Evolutionary conservation across 352 stramenopile genomes (phyloP).

Genomic region (Elongisporangium undulatum): DNA sequence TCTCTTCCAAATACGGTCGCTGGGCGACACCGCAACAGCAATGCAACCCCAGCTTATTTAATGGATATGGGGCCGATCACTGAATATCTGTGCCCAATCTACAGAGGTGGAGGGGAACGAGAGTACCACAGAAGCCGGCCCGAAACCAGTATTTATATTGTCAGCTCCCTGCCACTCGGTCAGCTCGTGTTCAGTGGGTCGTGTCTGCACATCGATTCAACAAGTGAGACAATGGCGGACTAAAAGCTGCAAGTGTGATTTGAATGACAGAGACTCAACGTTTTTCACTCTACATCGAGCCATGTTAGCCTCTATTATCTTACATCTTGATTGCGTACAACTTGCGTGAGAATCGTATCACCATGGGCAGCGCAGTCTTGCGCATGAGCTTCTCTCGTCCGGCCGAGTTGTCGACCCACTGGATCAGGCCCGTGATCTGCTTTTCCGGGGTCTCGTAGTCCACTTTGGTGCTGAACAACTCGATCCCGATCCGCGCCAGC

Average conservation of each 20-base stretch:
- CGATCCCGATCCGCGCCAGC: slow-evolving; percentile 58
- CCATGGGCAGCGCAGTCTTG: slow-evolving; percentile 54
- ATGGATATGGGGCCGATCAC: neutral
- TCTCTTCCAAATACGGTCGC: neutral
- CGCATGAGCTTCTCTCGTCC: slow-evolving; percentile 67
- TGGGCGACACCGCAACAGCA: slow-evolving; percentile 3
- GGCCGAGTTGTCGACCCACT: slow-evolving; percentile 74
- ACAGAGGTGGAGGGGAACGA: neutral
- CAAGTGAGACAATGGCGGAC: neutral
- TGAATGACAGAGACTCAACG: neutral
- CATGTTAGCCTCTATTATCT: slow-evolving; percentile 1
- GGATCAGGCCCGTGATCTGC: slow-evolving; percentile 64
- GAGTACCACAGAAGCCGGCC: neutral
- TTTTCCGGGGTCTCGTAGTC: slow-evolving; percentile 71
- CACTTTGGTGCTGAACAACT: slow-evolving; percentile 53
- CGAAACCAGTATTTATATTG: slow-evolving; percentile 16
- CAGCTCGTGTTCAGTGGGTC: slow-evolving; percentile 34
- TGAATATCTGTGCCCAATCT: slow-evolving; percentile 27
- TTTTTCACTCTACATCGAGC: neutral
- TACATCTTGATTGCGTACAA: slow-evolving; percentile 40
- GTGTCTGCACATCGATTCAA: slow-evolving; percentile 11
- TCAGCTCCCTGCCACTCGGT: slow-evolving; percentile 14
- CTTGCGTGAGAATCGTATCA: slow-evolving; percentile 72
- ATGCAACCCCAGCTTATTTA: neutral
- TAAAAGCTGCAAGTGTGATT: no score